Evolutionary conservation across 2,329 filamentous ascomycete species (phyloP).

Genomic region (Daldinia sp.): DNA sequence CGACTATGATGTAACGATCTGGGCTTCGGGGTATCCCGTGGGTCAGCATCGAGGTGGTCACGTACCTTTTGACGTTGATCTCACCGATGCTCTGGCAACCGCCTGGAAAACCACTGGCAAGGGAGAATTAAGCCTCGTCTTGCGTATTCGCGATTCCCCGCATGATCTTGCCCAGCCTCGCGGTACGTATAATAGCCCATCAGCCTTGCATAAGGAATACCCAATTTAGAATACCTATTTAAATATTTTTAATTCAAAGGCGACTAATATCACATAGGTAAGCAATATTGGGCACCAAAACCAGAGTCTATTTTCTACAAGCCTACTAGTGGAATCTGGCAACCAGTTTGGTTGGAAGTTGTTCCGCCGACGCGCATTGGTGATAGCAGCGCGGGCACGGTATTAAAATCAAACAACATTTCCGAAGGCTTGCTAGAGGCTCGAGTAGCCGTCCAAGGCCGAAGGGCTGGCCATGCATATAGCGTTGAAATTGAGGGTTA

Average conservation of each 20-base stretch:
- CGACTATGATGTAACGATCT: constrained; percentile 67
- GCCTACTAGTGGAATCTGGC: constrained; percentile 66
- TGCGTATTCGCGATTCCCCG: constrained; percentile 70
- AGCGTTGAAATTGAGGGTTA: constrained; percentile 62
- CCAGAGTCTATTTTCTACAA: constrained; percentile 69
- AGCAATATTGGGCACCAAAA: constrained; percentile 71
- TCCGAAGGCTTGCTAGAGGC: constrained; percentile 59
- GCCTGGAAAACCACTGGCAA: constrained; percentile 39
- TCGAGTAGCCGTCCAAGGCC: constrained; percentile 57
- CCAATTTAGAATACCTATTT: background rate
- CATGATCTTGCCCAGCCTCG: constrained; percentile 70
- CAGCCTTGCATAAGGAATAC: background rate
- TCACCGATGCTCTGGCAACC: constrained; percentile 57
- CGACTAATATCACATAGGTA: constrained; percentile 48
- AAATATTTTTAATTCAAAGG: background rate
- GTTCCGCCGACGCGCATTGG: constrained; percentile 62
- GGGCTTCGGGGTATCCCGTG: constrained; percentile 61
- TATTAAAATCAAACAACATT: constrained; percentile 64
- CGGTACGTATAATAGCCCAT: constrained; percentile 41
- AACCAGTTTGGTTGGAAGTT: constrained; percentile 64
- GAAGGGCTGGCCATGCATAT: constrained; percentile 56
- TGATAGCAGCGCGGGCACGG: constrained; percentile 65
- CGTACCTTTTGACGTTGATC: constrained; percentile 65
- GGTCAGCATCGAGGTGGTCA: constrained; percentile 67
- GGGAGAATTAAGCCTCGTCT: constrained; percentile 54